Evolutionary conservation across 257 asterid genomes (phyloP).

Genomic region (Salvia miltiorrhiza): DNA sequence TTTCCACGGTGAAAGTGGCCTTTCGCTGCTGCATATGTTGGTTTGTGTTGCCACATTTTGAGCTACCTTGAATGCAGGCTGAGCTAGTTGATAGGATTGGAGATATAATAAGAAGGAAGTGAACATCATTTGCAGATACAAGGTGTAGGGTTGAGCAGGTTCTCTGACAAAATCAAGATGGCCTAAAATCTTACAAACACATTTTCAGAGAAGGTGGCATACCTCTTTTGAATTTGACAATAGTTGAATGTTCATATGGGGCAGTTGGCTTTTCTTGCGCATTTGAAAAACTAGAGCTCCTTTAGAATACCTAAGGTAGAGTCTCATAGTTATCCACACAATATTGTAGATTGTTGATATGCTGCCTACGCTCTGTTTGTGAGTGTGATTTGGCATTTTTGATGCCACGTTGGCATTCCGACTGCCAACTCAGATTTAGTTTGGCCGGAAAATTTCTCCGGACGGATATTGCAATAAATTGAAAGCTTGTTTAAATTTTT

Average conservation of each 20-base stretch:
- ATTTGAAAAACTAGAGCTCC: slow-evolving; percentile 58
- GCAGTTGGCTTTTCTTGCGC: slow-evolving; percentile 60
- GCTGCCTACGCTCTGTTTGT: too few species aligned
- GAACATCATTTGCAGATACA: slow-evolving; percentile 48
- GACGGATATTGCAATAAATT: too few species aligned
- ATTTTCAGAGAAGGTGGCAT: slow-evolving; percentile 12
- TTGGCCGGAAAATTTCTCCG: too few species aligned
- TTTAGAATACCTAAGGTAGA: slow-evolving; percentile 53
- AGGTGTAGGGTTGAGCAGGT: slow-evolving; percentile 72
- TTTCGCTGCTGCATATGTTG: slow-evolving; percentile 28
- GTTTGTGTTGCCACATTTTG: slow-evolving; percentile 59
- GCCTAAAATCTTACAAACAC: neutral
- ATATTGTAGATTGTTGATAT: too few species aligned
- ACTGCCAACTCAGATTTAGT: too few species aligned
- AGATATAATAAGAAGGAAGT: slow-evolving; percentile 78
- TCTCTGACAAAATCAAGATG: slow-evolving; percentile 38
- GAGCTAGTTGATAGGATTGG: slow-evolving; percentile 75
- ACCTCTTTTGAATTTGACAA: slow-evolving; percentile 49
- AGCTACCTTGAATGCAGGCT: slow-evolving; percentile 64
- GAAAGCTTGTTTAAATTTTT: too few species aligned
- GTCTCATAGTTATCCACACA: slow-evolving; percentile 16
- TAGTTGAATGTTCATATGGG: slow-evolving; percentile 64
- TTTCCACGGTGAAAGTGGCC: slow-evolving; percentile 55
- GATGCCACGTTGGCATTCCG: too few species aligned
- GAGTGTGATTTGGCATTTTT: too few species aligned